Evolutionary conservation across 805 yeast genomes (phyloP), one percentile per base, ranked within the genome.

Genomic region (Metschnikowia proteae): DNA sequence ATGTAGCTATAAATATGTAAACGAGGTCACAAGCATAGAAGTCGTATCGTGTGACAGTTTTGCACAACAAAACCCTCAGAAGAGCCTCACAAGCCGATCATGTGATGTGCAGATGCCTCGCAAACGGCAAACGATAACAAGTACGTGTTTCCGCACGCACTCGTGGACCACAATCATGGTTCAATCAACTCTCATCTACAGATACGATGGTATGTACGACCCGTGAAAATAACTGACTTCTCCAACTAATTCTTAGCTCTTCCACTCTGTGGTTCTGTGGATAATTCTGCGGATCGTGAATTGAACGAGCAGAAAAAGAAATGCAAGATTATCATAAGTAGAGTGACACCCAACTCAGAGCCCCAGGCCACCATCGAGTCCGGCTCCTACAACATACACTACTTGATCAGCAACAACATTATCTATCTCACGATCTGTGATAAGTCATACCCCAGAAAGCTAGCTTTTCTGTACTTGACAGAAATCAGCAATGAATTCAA

Each of bases 191-290:
- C 67, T 83, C 43, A 80, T 84, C 22, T 83, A 79, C 62, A 73
- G 88, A 58, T 79, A 76, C 47, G 88, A 83, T 60, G 83, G 86
- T 78, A 73, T 45, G 70, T 62, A 9, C 4, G 9, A 25, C 4
- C 29, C 28, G 11, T 8, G 6, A 29, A 13, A 8, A 35, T 22
- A 11, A 5, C 8, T 28, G 6, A 9, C 2, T 23, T 17, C 36
- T 4, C n/a, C 5, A 43, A 54, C 59, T 58, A 56, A 59, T 52
- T 11, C 8, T 11, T 30, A 82, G 90, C 94, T 25, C 82, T 94
- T 43, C 98, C 99, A 28, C 75, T 92, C 47, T 82, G 95, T 51
- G 96, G 96, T 5, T 86, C 96, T 1, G 91, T 88, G 9, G 98
- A 92, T 63, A 90, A 86, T 53, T 75, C 78, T 34, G 78, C 76